phyloP scores from a whole-genome alignment of 2,329 filamentous ascomycete genomes.

The Madurella fahalii region DNA sequence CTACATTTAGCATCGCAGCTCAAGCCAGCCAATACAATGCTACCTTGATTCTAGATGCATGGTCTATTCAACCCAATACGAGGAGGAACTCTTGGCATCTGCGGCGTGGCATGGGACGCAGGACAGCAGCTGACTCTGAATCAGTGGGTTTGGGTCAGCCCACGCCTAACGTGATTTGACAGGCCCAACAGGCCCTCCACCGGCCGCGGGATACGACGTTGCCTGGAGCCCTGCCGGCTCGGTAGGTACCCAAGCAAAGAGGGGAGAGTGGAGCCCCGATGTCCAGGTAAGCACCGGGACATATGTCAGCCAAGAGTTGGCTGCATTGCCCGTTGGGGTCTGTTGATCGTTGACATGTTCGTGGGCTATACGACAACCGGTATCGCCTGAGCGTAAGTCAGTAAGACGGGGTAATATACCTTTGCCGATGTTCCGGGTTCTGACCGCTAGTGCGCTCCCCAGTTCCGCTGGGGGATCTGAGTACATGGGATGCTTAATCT shows the following conservation, averaged over 20 bases:
- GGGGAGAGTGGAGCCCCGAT: background rate
- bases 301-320: background rate
- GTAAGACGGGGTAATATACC: no score
- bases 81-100: conserved; percentile 7
- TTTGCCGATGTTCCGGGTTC: no score
- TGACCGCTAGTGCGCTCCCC: no score
- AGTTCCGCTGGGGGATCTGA: no score
- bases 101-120: background rate
- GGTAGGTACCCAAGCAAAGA: background rate
- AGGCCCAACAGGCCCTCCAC: background rate
- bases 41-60: no score
- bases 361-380: no score
- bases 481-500: no score
- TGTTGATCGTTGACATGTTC: no score
- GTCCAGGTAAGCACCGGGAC: background rate
- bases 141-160: background rate
- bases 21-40: no score
- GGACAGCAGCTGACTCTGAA: conserved; percentile 7
- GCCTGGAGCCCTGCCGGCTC: background rate
- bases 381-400: no score
- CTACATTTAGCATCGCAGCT: no score
- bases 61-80: conserved; percentile 2
- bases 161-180: background rate
- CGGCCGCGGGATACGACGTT: conserved; percentile 1
- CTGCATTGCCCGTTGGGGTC: no score